phyloP scores from a whole-genome alignment of 257 asterid genomes.

The Solanum tacnaense region DNA sequence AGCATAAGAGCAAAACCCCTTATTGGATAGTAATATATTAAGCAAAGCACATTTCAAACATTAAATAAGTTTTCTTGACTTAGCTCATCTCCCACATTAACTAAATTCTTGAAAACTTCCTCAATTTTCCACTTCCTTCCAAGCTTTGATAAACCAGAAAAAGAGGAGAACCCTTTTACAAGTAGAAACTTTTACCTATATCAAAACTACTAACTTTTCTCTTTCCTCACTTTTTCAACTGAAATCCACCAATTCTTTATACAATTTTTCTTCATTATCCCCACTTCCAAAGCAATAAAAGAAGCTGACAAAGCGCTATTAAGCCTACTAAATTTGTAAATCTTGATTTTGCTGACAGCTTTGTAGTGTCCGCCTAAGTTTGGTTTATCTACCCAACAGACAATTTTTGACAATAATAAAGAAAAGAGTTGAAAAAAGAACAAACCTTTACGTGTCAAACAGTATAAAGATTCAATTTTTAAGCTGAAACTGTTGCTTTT shows the following conservation, averaged over 20 bases:
- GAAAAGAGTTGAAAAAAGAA: not conserved
- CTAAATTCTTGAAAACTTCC: constrained; percentile 8
- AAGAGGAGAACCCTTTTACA: constrained; percentile 6
- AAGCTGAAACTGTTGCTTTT: not conserved
- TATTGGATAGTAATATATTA: not conserved
- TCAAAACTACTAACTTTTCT: constrained; percentile 25
- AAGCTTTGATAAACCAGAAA: constrained; percentile 10
- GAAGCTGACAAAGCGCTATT: not conserved
- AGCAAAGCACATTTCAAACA: not conserved
- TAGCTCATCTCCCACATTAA: constrained; percentile 8
- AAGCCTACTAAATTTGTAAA: not conserved
- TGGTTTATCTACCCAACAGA: constrained; percentile 69
- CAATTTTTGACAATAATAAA: constrained; percentile 1
- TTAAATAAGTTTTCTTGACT: not conserved
- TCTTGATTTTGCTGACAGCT: not conserved
- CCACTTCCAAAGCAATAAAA: not conserved
- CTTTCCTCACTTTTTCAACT: not conserved
- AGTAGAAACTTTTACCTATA: constrained; percentile 33
- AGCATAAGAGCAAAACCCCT: not conserved
- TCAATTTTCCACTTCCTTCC: constrained; percentile 9
- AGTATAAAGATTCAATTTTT: not conserved
- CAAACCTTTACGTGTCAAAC: constrained; percentile 41
- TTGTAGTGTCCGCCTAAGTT: constrained; percentile 46
- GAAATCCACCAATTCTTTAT: not conserved
- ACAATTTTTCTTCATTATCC: not conserved